Base-by-base conservation (phyloP, 2,329 filamentous ascomycete genomes). In the Hymenoscyphus fructigenus region DNA sequence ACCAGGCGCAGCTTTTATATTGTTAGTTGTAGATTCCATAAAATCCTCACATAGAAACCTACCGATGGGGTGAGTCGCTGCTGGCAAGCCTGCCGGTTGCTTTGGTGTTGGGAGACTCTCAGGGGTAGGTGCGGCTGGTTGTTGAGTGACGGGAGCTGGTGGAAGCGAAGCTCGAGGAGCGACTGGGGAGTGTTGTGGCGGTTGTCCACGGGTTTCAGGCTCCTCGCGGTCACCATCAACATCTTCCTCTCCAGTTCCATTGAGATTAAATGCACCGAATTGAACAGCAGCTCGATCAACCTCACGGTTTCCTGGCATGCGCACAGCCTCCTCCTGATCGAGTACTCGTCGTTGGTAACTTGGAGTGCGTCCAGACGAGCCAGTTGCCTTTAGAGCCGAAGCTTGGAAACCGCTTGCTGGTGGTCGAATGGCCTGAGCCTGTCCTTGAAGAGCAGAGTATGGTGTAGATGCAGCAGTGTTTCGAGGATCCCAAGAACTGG, bases 301-400 rank as follows among this genome's bases (percentile, higher is more conserved):
- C 61, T 95, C 93, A 71, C 95, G 93, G 81, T 97, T 97, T 66
- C 92, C 93, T 57, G 95, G 95, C 94, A 99, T 97, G 69, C 97
- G 93, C 50, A 99, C 95, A 65, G 95, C 92, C 80, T 99, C 95
- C 78, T 97, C 93, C 76, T 99, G 95, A 73, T 98, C 93, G 74
- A 96, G 84, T 62, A 97, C 85, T 73, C 92, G 91, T 70, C 94
- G 88, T 77, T 96, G 91, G 78, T 91, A 92, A 79, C 89, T 93
- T 23, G 92, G 86, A 62, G 88, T 88, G 67, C 94, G 91, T 66
- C 83, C 81, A 64, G 84, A 79, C 28, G 85, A 81, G 67, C 74
- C 88, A 80, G 65, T 85, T 14, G 91, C 91, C 81, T 96, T 97
- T 73, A 91, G 83, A 29, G 92, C 92, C 59, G 89, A 90, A n/a